Evolutionary conservation across 1,284 basidiomycete genomes (phyloP).

Genomic region (Malassezia globosa): DNA sequence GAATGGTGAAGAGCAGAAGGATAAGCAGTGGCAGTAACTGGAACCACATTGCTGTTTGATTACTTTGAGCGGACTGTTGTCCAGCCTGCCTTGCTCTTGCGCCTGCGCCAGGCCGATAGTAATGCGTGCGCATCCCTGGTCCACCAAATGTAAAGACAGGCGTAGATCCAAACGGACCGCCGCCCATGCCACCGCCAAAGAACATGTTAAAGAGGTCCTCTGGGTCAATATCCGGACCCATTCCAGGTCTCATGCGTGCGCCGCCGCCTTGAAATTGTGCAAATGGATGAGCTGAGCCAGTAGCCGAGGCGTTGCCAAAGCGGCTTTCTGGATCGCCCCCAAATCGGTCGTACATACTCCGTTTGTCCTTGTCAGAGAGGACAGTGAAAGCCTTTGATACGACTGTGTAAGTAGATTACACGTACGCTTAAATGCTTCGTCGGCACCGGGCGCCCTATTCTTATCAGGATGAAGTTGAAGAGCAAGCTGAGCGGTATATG

Average conservation of each 20-base stretch:
- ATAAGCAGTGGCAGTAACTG: slow-evolving; percentile 69
- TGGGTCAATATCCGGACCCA: slow-evolving; percentile 77
- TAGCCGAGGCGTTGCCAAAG: slow-evolving; percentile 44
- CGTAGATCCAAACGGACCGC: slow-evolving; percentile 18
- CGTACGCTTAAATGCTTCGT: slow-evolving; percentile 95
- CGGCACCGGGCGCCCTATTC: slow-evolving; percentile 91
- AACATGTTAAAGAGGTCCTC: slow-evolving; percentile 99
- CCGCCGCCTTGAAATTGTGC: slow-evolving; percentile 41
- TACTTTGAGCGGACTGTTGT: slow-evolving; percentile 41
- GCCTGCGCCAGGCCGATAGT: slow-evolving; percentile 20
- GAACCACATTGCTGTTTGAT: slow-evolving; percentile 60
- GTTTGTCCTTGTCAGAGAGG: slow-evolving; percentile 81
- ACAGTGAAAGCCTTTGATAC: slow-evolving; percentile 97
- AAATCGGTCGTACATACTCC: slow-evolving; percentile 72
- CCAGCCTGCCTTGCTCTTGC: slow-evolving; percentile 16
- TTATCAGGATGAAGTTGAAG: slow-evolving; percentile 91
- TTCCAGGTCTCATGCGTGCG: slow-evolving; percentile 15
- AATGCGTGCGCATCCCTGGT: slow-evolving; percentile 31
- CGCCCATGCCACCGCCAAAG: slow-evolving; percentile 63
- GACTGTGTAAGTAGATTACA: slow-evolving; percentile 55
- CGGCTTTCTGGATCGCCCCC: slow-evolving; percentile 77
- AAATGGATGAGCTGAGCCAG: slow-evolving; percentile 43
- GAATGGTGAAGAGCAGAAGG: slow-evolving; percentile 54
- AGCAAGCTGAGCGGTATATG: slow-evolving; percentile 58
- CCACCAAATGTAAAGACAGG: slow-evolving; percentile 39